phyloP scores from a whole-genome alignment of 2,329 filamentous ascomycete genomes.

The Lasiodiplodia sp. region DNA sequence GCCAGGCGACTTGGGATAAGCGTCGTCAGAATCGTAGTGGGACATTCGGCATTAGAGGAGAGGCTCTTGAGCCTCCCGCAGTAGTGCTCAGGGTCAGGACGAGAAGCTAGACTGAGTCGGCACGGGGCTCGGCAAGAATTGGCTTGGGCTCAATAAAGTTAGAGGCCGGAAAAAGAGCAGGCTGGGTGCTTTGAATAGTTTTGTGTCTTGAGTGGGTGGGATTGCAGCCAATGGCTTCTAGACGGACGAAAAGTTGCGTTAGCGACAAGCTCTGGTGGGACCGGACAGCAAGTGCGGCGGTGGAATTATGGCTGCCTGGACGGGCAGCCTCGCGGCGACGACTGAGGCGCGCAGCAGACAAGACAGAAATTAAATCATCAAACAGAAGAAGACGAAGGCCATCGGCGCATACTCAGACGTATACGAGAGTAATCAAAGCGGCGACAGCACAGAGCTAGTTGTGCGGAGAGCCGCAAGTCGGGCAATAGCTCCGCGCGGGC shows the following conservation, averaged over 20 bases:
- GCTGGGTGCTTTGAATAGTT: constrained; percentile 3
- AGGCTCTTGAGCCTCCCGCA: constrained; percentile 29
- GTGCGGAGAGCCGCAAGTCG: constrained; percentile 28
- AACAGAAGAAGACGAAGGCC: not conserved
- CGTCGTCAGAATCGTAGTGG: constrained; percentile 59
- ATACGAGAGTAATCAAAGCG: constrained; percentile 25
- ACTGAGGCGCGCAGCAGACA: not conserved
- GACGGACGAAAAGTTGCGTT: constrained; percentile 7
- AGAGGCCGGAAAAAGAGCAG: constrained; percentile 18
- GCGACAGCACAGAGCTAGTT: constrained; percentile 14
- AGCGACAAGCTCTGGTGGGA: constrained; percentile 27
- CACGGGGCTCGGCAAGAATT: constrained; percentile 17
- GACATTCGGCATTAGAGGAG: constrained; percentile 30
- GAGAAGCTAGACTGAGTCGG: constrained; percentile 22
- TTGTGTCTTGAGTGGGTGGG: constrained; percentile 14
- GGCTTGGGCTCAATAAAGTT: constrained; percentile 22
- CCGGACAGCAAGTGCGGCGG: constrained; percentile 2
- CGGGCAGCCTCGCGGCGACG: constrained; percentile 14
- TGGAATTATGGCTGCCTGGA: constrained; percentile 25
- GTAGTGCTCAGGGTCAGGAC: constrained; percentile 11
- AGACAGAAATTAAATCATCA: constrained; percentile 8
- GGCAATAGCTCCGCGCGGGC: constrained; percentile 27
- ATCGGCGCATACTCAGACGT: not conserved
- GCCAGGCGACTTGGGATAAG: constrained; percentile 51
- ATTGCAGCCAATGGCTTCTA: constrained; percentile 20